Evolutionary conservation across 129 eudicot species (phyloP).

Genomic region (Tagetes erecta): DNA sequence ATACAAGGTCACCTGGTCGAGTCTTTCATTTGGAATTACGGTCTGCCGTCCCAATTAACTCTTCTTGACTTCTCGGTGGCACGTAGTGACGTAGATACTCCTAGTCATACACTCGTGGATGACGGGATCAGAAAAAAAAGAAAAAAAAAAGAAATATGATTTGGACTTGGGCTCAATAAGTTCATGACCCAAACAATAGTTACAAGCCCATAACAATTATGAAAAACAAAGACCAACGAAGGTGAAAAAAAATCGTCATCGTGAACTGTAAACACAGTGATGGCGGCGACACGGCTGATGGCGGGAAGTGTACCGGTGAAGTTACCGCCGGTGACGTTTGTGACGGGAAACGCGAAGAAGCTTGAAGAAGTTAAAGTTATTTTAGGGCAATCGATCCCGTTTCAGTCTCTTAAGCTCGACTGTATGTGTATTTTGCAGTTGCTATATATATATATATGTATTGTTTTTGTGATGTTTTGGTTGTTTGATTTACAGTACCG

Average conservation of each 20-base stretch:
- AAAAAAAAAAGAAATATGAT: no score
- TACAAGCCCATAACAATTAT: neutral
- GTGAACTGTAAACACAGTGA: neutral
- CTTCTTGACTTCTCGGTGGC: no score
- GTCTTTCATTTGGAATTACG: no score
- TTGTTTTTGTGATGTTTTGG: neutral
- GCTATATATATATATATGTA: no score
- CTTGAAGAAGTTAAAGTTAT: conserved; percentile 86
- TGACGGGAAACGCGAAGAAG: conserved; percentile 86
- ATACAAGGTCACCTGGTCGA: no score
- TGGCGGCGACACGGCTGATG: conserved; percentile 43
- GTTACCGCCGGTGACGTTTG: conserved; percentile 79
- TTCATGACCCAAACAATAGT: neutral
- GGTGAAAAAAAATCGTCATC: neutral
- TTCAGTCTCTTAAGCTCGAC: conserved; percentile 78
- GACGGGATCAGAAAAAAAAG: no score
- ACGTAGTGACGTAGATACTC: no score
- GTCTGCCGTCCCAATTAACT: no score
- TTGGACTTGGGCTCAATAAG: no score
- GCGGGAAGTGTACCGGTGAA: conserved; percentile 31
- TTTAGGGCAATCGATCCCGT: conserved; percentile 82
- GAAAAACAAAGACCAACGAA: neutral
- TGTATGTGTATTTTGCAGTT: conserved; percentile 35
- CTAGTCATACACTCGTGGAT: no score
- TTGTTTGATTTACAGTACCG: conserved; percentile 47